Evolutionary conservation across 305 asterid species (phyloP), one percentile per base, ranked within the genome.

Genomic region (Euphrasia arctica): DNA sequence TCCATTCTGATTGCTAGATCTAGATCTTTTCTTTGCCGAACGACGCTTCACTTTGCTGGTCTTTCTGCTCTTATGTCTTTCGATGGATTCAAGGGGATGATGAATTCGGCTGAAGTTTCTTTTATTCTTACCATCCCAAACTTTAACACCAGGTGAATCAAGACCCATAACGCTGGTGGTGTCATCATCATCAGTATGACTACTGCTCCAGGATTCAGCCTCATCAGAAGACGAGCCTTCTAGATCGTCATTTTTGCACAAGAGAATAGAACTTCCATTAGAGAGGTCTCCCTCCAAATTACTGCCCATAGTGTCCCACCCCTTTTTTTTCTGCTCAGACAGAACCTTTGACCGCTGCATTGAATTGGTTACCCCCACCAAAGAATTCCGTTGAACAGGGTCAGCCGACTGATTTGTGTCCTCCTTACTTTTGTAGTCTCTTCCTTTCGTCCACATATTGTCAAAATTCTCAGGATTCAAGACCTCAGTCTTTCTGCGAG

Each of bases 401-500:
- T 70, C 80, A 60, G 71, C 72, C 11, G 62, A 66, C 62, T 58
- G 82, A 72, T 69, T 68, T 54, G 60, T 63, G 42, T 67, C 88
- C 63, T 79, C 89, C 68, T 81, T 85, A 71, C 72, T 80, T 74
- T 73, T 82, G 77, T 90, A 93, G 82, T 85, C 75, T 84, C 82
- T 86, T 63, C 99, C 99, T 76, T 83, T 90, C 5, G 96, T 68
- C 99, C 99, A 90, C 97, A 93, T 85, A 75, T 86, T 91, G 72
- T 93, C 97, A 62, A 90, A 86, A 83, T 90, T 85, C 72, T 93
- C 95, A 9, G 97, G 99, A 56, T 95, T 91, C 80, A 93, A 75
- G 64, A 84, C 87, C 78, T 84, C 84, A 42, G 85, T 85, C 72
- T 93, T 93, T 75, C 89, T 80, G 47, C 82, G 90, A 68, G 99